Evolutionary conservation across 116 monocot species (phyloP).

Genomic region (Posidonia oceanica): DNA sequence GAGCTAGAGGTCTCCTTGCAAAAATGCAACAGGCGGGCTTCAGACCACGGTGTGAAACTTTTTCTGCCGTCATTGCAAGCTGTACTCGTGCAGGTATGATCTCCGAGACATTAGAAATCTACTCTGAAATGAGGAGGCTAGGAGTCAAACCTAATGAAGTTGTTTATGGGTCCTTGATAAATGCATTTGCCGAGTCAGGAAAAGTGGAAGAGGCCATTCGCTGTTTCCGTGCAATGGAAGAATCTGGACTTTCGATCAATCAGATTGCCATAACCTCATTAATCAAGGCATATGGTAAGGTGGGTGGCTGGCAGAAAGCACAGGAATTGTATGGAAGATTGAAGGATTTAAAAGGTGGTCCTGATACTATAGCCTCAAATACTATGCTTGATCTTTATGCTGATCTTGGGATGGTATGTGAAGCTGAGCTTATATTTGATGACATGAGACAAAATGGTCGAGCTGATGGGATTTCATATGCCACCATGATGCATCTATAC

Average conservation of each 20-base stretch:
- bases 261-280: constrained; percentile 61
- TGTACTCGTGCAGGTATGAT: constrained; percentile 21
- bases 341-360: constrained; percentile 36
- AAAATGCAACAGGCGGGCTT: constrained; percentile 47
- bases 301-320: constrained; percentile 60
- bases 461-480: constrained; percentile 69
- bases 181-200: constrained; percentile 48
- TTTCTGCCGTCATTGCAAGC: constrained; percentile 47
- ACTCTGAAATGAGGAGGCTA: constrained; percentile 32
- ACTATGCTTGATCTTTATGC: constrained; percentile 70
- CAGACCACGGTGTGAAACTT: constrained; percentile 52
- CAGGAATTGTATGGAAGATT: constrained; percentile 55
- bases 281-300: constrained; percentile 57
- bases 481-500: constrained; percentile 70
- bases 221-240: constrained; percentile 48
- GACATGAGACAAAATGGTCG: constrained; percentile 26
- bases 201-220: constrained; percentile 32
- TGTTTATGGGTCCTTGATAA: constrained; percentile 60
- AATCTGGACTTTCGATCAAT: constrained; percentile 35
- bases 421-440: constrained; percentile 49
- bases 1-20: constrained; percentile 32
- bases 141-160: constrained; percentile 58
- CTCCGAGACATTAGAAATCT: constrained; percentile 36
- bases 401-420: constrained; percentile 59
- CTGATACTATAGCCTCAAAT: constrained; percentile 66